Conservation (phyloP, 2,329 filamentous ascomycete species). For the Waltergamsia citrina region DNA sequence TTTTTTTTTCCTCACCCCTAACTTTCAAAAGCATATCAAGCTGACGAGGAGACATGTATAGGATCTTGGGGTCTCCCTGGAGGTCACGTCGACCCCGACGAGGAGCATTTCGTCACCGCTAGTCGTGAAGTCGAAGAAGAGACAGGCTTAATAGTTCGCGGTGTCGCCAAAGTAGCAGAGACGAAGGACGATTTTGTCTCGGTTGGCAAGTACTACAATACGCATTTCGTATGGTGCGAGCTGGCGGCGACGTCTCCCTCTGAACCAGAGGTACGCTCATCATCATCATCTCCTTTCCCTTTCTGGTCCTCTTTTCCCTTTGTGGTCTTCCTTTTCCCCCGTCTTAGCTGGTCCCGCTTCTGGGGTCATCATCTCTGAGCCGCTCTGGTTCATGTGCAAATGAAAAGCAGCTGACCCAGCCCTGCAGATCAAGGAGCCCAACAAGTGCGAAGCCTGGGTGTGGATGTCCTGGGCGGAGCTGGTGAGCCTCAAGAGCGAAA, state of each 20-base stretch:
- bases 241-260: constrained; percentile 30
- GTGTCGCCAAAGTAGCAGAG: constrained; percentile 37
- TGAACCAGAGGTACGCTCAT: constrained; percentile 40
- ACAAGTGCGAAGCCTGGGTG: constrained; percentile 41
- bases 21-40: constrained; percentile 3
- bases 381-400: too few species aligned
- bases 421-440: constrained; percentile 30
- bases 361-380: too few species aligned
- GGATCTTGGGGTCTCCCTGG: constrained; percentile 61
- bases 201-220: constrained; percentile 64
- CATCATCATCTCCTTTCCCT: neutral
- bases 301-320: neutral
- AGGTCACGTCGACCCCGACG: constrained; percentile 64
- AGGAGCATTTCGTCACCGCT: constrained; percentile 45
- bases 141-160: constrained; percentile 49
- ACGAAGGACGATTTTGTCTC: constrained; percentile 58
- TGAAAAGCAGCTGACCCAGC: neutral
- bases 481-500: constrained; percentile 13
- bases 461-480: constrained; percentile 38
- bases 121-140: constrained; percentile 62
- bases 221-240: constrained; percentile 53
- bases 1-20: neutral
- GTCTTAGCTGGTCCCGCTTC: too few species aligned
- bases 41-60: neutral
- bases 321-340: too few species aligned